Conservation (phyloP, 106 monocot genomes). For the Amphibolis antarctica region DNA sequence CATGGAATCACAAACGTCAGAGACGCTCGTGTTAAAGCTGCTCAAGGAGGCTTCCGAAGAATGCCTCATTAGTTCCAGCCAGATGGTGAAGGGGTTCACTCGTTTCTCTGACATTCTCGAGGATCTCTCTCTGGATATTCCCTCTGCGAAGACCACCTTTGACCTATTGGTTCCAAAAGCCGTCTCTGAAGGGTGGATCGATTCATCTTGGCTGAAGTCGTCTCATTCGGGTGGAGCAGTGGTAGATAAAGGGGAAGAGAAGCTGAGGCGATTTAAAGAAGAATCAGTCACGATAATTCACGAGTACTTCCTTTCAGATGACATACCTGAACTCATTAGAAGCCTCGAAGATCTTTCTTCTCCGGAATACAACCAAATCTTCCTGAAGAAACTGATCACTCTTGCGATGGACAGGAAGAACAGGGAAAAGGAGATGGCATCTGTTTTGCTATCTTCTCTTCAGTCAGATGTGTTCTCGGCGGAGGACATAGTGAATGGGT, state of each 20-base stretch:
- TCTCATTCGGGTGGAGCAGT: conserved; percentile 12
- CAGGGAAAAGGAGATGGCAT: conserved; percentile 87
- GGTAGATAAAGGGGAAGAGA: conserved; percentile 24
- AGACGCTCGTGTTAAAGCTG: conserved; percentile 39
- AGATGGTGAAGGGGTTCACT: conserved; percentile 72
- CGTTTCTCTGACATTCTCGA: conserved; percentile 57
- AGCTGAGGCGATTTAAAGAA: conserved; percentile 48
- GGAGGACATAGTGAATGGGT: conserved; percentile 70
- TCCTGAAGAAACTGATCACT: conserved; percentile 74
- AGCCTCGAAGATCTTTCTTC: conserved; percentile 57
- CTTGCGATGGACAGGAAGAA: conserved; percentile 79
- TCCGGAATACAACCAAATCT: conserved; percentile 64
- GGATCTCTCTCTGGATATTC: conserved; percentile 74
- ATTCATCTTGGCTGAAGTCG: conserved; percentile 28
- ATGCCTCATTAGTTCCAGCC: conserved; percentile 70
- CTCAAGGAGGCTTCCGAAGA: conserved; percentile 52
- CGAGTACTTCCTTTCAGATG: conserved; percentile 82
- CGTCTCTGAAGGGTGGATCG: conserved; percentile 61
- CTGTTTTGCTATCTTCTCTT: conserved; percentile 57
- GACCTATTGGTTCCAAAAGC: conserved; percentile 36
- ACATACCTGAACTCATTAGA: conserved; percentile 64
- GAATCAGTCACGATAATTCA: conserved; percentile 52
- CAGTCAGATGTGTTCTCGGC: conserved; percentile 42
- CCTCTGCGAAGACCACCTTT: conserved; percentile 50
- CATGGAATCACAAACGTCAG: conserved; percentile 46